phyloP scores from a whole-genome alignment of 805 yeast genomes.

The Zygotorulaspora florentina region DNA sequence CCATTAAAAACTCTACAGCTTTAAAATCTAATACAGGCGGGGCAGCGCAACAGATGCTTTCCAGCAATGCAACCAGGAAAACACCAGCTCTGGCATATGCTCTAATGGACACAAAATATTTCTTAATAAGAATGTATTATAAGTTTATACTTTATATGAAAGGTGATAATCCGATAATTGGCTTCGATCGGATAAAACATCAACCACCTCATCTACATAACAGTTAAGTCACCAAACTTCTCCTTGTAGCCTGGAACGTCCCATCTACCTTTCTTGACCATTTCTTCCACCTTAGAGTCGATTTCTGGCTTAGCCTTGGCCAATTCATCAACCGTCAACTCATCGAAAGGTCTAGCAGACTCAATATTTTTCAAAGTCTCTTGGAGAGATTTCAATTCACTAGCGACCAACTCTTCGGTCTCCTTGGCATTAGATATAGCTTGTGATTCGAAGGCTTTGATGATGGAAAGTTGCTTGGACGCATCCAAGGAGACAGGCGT shows the following conservation, averaged over 20 bases:
- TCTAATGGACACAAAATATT: not conserved
- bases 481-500: slow-evolving; percentile 83
- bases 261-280: slow-evolving; percentile 97
- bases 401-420: slow-evolving; percentile 83
- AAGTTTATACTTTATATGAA: not conserved
- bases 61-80: too few species aligned
- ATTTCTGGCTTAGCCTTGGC: slow-evolving; percentile 95
- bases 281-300: slow-evolving; percentile 89
- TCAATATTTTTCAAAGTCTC: slow-evolving; percentile 90
- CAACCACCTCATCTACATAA: slow-evolving; percentile 50
- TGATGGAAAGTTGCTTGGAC: slow-evolving; percentile 83
- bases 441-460: slow-evolving; percentile 89
- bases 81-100: too few species aligned
- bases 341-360: slow-evolving; percentile 95
- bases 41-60: too few species aligned
- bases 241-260: slow-evolving; percentile 97
- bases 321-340: slow-evolving; percentile 92
- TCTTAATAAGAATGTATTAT: not conserved
- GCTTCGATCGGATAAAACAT: not conserved
- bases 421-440: slow-evolving; percentile 93
- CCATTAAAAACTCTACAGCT: too few species aligned
- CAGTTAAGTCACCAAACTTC: slow-evolving; percentile 94
- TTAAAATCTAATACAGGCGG: too few species aligned
- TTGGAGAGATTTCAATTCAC: slow-evolving; percentile 80
- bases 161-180: not conserved